Evolutionary conservation across 768 basidiomycete genomes (phyloP).

Genomic region (Tricholoma furcatifolium): DNA sequence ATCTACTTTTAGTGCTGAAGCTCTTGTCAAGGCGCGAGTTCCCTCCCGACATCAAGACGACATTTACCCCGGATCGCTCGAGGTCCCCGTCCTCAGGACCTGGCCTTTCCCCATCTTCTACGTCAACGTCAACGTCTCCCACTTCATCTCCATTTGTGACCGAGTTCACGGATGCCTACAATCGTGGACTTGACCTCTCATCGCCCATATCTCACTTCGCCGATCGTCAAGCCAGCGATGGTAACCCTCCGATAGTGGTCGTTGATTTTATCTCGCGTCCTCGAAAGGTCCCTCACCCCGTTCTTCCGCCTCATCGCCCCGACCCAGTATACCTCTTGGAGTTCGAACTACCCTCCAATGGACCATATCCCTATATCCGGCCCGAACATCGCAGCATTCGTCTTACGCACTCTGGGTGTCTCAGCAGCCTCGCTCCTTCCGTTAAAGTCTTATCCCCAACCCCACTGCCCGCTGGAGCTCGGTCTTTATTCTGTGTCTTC

Average conservation of each 20-base stretch:
- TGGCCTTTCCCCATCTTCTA: conserved; percentile 10
- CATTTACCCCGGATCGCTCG: conserved; percentile 3
- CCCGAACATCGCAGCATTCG: conserved; percentile 11
- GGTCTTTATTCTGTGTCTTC: conserved; percentile 24
- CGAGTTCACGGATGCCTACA: conserved; percentile 9
- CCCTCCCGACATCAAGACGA: conserved; percentile 7
- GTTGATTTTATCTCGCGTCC: conserved; percentile 12
- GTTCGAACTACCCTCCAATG: conserved; percentile 5
- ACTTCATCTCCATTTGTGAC: conserved; percentile 10
- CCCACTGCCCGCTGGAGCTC: conserved; percentile 15
- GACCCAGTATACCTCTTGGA: conserved; percentile 9
- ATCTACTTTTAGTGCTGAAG: conserved; percentile 17
- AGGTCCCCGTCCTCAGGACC: conserved; percentile 10
- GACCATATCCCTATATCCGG: conserved; percentile 6
- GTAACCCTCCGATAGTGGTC: conserved; percentile 6
- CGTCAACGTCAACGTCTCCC: conserved; percentile 15
- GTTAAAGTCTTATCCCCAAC: conserved; percentile 19
- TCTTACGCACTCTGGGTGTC: conserved; percentile 14
- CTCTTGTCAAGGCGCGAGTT: conserved; percentile 22
- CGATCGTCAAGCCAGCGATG: background rate
- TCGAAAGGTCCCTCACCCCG: background rate
- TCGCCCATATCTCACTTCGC: background rate
- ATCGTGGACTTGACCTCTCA: background rate
- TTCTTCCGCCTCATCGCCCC: background rate
- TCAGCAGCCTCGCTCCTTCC: conserved; percentile 16